These are phyloP conservation scores for Leishmania martiniquensis DNA, from an alignment of 208 protist species.

Conservation along the genomic window DNA sequence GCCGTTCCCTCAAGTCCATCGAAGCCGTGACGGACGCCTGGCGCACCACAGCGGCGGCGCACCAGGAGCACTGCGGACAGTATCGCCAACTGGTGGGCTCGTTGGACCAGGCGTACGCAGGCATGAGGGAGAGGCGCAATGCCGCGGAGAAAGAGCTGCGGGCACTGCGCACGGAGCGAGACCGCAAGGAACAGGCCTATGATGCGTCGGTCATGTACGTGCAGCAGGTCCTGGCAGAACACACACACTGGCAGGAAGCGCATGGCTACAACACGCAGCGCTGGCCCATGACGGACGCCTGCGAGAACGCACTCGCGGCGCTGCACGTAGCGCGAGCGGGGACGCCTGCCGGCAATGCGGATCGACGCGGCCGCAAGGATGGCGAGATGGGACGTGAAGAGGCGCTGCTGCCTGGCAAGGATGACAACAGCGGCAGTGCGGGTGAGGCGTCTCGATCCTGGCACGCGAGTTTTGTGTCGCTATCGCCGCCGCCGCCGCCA, in stretches of 20 bases:
- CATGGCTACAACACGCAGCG: conserved; percentile 57
- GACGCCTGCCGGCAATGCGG: background rate
- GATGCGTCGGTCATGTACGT: conserved; percentile 73
- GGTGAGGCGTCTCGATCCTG: background rate
- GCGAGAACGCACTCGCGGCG: conserved; percentile 44
- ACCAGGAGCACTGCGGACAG: conserved; percentile 46
- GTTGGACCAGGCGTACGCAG: conserved; percentile 42
- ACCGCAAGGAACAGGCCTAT: conserved; percentile 59
- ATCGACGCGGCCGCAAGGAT: conserved; percentile 6
- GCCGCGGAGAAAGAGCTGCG: conserved; percentile 59
- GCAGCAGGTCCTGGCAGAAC: conserved; percentile 68
- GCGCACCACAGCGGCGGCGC: conserved; percentile 28
- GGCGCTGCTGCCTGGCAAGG: background rate
- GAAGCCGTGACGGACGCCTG: conserved; percentile 41
- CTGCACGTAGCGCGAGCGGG: conserved; percentile 23
- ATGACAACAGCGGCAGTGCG: background rate
- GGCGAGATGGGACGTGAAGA: background rate
- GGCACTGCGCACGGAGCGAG: conserved; percentile 45
- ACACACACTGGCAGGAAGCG: conserved; percentile 65
- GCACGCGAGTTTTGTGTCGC: background rate
- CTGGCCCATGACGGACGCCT: conserved; percentile 53
- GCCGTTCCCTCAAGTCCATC: conserved; percentile 44
- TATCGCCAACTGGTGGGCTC: conserved; percentile 53
- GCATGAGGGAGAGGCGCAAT: conserved; percentile 59
- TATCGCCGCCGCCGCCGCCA: no score